A percentile compares a stretch with the other conserved stretches of the same genome.
Conservation (phyloP, 371 early-diverging fungal species). For the Syncephalastrum contaminatum region DNA sequence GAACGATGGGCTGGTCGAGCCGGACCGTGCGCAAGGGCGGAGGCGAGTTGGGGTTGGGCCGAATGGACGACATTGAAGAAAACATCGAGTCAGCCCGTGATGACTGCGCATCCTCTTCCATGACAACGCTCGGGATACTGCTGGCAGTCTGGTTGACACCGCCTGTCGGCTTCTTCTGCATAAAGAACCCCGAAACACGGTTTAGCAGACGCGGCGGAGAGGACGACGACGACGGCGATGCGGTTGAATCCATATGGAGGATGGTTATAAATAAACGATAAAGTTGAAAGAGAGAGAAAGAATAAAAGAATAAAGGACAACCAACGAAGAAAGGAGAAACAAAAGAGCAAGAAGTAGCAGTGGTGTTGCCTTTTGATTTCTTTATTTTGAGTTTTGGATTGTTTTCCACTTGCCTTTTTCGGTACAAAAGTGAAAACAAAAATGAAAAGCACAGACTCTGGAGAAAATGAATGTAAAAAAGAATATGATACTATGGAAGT, state of each 20-base stretch:
- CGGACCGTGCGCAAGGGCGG: slow-evolving; percentile 34
- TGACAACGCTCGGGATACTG: background rate
- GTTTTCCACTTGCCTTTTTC: slow-evolving; percentile 4
- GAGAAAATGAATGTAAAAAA: background rate
- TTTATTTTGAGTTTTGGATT: background rate
- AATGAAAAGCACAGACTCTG: background rate
- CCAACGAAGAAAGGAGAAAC: background rate
- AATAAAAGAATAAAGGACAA: slow-evolving; percentile 4
- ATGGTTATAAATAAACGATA: background rate
- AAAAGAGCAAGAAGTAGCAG: slow-evolving; percentile 2
- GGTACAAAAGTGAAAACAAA: background rate
- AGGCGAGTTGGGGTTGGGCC: slow-evolving; percentile 27
- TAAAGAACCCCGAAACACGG: slow-evolving; percentile 22
- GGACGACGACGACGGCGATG: slow-evolving; percentile 5
- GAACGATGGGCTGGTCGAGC: slow-evolving; percentile 28
- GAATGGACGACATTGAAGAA: slow-evolving; percentile 32
- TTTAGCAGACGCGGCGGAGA: slow-evolving; percentile 13
- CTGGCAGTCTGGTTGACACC: background rate
- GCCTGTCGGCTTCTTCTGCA: slow-evolving; percentile 1
- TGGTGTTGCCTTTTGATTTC: background rate
- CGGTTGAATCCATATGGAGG: slow-evolving; percentile 4
- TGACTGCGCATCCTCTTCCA: slow-evolving; percentile 6
- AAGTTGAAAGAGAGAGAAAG: background rate
- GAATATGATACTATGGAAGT: background rate
- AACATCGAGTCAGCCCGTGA: slow-evolving; percentile 37